Evolutionary conservation across 2,329 filamentous ascomycete species (phyloP), one percentile per base, ranked within the genome.

Genomic region (Fusarium palustre): DNA sequence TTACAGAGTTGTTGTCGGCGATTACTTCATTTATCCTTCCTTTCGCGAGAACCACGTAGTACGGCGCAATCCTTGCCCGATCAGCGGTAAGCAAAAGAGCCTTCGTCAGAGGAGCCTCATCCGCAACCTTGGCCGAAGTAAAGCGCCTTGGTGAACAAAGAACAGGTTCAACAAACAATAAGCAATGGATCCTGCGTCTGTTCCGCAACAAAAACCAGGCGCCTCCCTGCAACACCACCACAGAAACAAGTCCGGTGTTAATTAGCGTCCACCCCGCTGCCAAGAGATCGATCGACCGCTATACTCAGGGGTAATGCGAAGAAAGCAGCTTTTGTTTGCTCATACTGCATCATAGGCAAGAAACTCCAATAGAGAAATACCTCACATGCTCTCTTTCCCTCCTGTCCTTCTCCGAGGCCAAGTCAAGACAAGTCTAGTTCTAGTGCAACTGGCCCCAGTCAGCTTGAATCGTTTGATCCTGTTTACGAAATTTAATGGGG

Each of bases 211-310:
- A 49, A 56, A 36, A 41, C n/a, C 20, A 25, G 7, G 36, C 12
- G 20, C n/a, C 48, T 57, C 62, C 30, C 33, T 60, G 46, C 30
- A 49, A 55, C 48, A 39, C 34, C 48, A 52, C 22, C 28, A 38
- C 20, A 33, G 31, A 30, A 49, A 33, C 36, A 48, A 50, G 36
- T 46, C 42, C 11, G 28, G 24, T 55, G 22, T 38, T 34, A 28
- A 38, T 33, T 45, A 52, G 61, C 30, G 38, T 42, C 18, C 22
- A 45, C 58, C 61, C 62, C 54, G 45, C 46, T 18, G 54, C 54
- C 46, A 65, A 65, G 53, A 65, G 60, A 65, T 65, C 60, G 62
- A 65, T 65, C 62, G 53, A 43, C 62, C 7, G 20, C 61, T 54
- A 42, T 59, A 38, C 60, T 65, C 62, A 65, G 62, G 62, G 62